Evolutionary conservation across 441 rosid genomes (phyloP).

Genomic region (Manihot esculenta): DNA sequence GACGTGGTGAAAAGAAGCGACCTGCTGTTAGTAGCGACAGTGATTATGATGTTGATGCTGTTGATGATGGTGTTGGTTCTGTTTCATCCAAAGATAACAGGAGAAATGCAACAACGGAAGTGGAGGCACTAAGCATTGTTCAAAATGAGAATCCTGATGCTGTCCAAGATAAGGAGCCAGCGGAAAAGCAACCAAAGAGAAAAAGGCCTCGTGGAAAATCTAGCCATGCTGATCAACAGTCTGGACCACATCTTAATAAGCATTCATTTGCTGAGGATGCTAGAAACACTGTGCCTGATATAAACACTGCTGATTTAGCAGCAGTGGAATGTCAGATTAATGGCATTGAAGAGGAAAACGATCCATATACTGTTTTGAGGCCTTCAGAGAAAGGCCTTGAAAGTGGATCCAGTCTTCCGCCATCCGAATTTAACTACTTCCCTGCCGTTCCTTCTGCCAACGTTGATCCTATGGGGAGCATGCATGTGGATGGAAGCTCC

Average conservation of each 20-base stretch:
- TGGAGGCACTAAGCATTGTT: constrained; percentile 25
- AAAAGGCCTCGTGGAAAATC: constrained; percentile 46
- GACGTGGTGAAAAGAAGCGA: constrained; percentile 47
- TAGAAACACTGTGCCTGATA: constrained; percentile 44
- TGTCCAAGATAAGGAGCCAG: constrained; percentile 33
- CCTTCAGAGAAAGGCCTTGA: constrained; percentile 40
- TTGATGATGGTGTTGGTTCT: constrained; percentile 63
- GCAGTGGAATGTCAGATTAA: constrained; percentile 42
- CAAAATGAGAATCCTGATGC: constrained; percentile 21
- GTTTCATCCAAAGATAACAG: constrained; percentile 78
- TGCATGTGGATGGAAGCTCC: constrained; percentile 54
- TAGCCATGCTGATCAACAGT: constrained; percentile 34
- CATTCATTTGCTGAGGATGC: constrained; percentile 40
- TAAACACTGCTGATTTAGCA: constrained; percentile 44
- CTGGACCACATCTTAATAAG: constrained; percentile 33
- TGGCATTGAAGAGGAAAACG: constrained; percentile 32
- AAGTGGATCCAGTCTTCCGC: constrained; percentile 33
- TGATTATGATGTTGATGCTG: constrained; percentile 80
- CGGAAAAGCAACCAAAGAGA: constrained; percentile 39
- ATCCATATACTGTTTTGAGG: constrained; percentile 25
- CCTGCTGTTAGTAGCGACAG: constrained; percentile 60
- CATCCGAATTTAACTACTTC: constrained; percentile 43
- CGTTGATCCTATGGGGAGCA: constrained; percentile 41
- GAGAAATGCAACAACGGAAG: constrained; percentile 40
- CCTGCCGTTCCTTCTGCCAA: constrained; percentile 45